phyloP scores from a whole-genome alignment of 2,329 filamentous ascomycete species.

The Leptographium galeiforme region DNA sequence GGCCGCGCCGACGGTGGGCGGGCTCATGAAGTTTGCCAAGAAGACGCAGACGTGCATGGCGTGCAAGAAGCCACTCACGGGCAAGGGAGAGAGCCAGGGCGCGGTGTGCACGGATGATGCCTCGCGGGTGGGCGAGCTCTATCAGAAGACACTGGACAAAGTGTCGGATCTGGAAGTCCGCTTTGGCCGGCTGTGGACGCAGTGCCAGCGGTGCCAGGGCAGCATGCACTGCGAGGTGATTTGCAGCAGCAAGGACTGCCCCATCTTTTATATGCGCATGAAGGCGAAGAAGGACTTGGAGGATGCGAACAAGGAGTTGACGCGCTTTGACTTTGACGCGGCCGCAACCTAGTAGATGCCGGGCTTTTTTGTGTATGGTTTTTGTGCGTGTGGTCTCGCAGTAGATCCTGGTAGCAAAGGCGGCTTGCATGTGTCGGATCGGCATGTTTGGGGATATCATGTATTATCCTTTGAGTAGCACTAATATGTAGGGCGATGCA shows the following conservation, averaged over 20 bases:
- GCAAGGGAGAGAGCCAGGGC: conserved; percentile 56
- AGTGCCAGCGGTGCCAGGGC: conserved; percentile 94
- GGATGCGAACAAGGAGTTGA: conserved; percentile 81
- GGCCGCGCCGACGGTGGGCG: conserved; percentile 79
- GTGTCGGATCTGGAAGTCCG: conserved; percentile 86
- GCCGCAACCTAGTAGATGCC: conserved; percentile 43
- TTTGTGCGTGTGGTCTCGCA: background rate
- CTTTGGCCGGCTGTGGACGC: conserved; percentile 90
- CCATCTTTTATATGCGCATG: conserved; percentile 99
- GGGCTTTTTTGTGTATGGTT: background rate
- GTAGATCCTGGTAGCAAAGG: too few species aligned
- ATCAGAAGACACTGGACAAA: conserved; percentile 78
- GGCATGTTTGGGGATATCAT: too few species aligned
- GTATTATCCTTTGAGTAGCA: too few species aligned
- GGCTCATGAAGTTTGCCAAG: conserved; percentile 96
- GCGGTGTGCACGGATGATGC: conserved; percentile 82
- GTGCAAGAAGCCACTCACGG: conserved; percentile 88
- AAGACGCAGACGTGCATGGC: conserved; percentile 98
- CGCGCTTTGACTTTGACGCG: conserved; percentile 76
- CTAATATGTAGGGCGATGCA: too few species aligned
- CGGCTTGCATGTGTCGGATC: too few species aligned
- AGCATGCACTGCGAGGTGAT: conserved; percentile 98
- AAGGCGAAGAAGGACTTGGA: conserved; percentile 99
- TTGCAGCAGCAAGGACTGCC: conserved; percentile 89
- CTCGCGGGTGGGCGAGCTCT: conserved; percentile 78